phyloP scores from a whole-genome alignment of 75 land plant genomes.

The Larix kaempferi region DNA sequence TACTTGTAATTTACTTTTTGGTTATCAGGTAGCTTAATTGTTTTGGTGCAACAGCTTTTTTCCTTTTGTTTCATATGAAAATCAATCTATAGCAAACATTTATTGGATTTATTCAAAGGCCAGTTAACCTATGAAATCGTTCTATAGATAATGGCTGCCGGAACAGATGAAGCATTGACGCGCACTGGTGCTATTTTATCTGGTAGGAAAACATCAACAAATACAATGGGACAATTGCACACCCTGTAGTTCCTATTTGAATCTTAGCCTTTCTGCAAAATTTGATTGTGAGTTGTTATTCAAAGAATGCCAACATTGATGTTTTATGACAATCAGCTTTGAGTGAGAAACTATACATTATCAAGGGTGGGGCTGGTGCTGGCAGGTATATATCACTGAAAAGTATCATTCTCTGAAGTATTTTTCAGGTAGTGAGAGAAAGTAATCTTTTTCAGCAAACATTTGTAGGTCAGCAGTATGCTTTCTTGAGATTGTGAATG shows the following conservation, averaged over 20 bases:
- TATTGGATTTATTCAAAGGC: background rate
- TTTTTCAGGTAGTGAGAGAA: too few species aligned
- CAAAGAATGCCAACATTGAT: background rate
- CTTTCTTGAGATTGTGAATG: background rate
- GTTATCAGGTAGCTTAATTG: background rate
- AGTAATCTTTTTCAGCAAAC: too few species aligned
- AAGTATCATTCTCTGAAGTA: too few species aligned
- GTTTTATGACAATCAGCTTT: conserved; percentile 48
- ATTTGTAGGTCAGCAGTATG: background rate
- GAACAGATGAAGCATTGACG: conserved; percentile 67
- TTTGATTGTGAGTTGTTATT: background rate
- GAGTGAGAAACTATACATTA: conserved; percentile 89
- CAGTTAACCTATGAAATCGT: background rate
- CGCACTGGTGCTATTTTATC: conserved; percentile 69
- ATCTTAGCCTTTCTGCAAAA: background rate
- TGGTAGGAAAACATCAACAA: conserved; percentile 34
- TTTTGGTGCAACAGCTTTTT: background rate
- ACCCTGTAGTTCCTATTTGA: background rate
- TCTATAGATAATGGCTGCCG: conserved; percentile 93
- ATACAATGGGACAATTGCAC: background rate
- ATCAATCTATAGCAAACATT: background rate
- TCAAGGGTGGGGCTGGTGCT: conserved; percentile 89
- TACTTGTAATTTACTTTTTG: background rate
- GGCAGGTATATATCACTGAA: conserved; percentile 61
- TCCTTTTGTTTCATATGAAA: background rate